Base-by-base conservation (phyloP, 148 eudicot genomes). In the Fagopyrum tataricum region DNA sequence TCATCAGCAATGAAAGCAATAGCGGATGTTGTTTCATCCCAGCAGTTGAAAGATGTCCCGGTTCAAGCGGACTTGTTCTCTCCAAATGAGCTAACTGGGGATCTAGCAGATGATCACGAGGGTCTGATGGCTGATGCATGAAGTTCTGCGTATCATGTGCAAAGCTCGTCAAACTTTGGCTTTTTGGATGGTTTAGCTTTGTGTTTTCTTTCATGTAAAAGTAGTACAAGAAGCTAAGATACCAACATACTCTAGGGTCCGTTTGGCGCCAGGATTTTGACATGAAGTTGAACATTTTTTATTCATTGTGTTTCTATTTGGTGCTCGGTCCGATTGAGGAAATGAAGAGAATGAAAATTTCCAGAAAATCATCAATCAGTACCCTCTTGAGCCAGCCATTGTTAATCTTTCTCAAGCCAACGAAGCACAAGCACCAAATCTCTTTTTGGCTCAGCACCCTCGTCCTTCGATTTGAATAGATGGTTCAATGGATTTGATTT, bases 21-120 rank as follows among this genome's bases (percentile, higher is more conserved):
- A 70, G 90, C 91, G 5, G 87, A 84, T 73, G 90, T 91, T 44
- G 73, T 91, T 61, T 78, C 87, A 72, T 84, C 91, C 12, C 97
- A 91, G 66, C 89, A 84, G 80, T 76, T 74, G 15, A 82, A 85
- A 72, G 91, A 88, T 17, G 92, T 89, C 52, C 96, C 96, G 3
- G 87, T 93, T 72, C 94, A 89, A 72, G 74, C 53, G 78, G 89
- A 93, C 79, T 87, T 93, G 7, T 91, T 75, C 68, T 81, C 79
- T 13, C 89, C 86, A 83, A 79, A 74, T 40, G 98, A 93, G 81
- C 85, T 90, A 18, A 81, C 69, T 70, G 98, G 96, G 23, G 88
- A 85, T 31, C 23, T 67, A 14, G 9, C 79, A 17, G 77, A 84
- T 39, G 74, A 47, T 13, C 73, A 72, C 44, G 69, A 73, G 31